Base-by-base conservation (phyloP, 495 filamentous ascomycete species). In the Talaromyces ruber region DNA sequence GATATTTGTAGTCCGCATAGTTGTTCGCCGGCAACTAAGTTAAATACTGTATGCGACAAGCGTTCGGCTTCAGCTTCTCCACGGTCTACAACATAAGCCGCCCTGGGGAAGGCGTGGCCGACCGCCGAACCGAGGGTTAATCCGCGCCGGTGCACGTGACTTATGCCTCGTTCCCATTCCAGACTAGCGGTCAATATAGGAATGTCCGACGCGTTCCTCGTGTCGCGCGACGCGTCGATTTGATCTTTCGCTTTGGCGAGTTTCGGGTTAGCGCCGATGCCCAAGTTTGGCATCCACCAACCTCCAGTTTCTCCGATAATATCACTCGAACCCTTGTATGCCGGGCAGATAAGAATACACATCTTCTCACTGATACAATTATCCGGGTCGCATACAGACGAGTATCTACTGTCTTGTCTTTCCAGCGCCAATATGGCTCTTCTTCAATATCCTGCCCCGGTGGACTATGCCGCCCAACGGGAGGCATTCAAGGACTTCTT, bases 401-500 rank as follows among this genome's bases (percentile, higher is more conserved):
- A 57, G 28, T 7, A 34, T 51, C 14, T 47, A 52, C 18, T 22
- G 3, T 28, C 59, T 32, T n/a, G 22, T 61, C 60, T 37, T 52
- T 54, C 34, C 65, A 59, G 63, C 67, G 62, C 61, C 67, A 73
- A 68, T 72, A 96, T 96, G 92, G 85, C 92, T 79, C 85, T 96
- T 64, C 82, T 89, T 60, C 85, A 86, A 63, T 88, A 87, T 70
- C 82, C 76, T 66, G 77, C 84, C 61, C 86, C 88, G 29, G 91
- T 96, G 64, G 86, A 97, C 70, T 98, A 98, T 75, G 82, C 82
- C 68, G 85, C 84, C 57, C 94, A 98, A 72, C 86, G 91, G 76
- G 90, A 79, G 58, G 91, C 86, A 30, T 96, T 98, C 78, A 86
- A 92, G 72, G 86, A 88, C 67, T 98, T 98, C 72, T 81, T 98